Base-by-base conservation (phyloP, 2,329 filamentous ascomycete species). In the Plectosphaerella cucumerina region DNA sequence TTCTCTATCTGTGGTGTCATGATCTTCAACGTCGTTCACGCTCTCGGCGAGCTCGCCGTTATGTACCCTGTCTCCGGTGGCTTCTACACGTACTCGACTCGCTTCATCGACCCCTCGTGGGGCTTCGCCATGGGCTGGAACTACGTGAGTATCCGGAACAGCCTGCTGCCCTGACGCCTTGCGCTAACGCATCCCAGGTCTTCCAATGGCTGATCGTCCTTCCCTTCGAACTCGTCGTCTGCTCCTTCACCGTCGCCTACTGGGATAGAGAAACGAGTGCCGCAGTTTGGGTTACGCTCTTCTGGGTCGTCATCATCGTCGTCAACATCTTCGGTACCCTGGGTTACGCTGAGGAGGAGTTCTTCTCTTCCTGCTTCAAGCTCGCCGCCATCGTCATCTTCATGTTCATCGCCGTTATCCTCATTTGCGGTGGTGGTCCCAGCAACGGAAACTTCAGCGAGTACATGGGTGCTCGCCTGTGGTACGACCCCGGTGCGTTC, bases 51-150 rank as follows among this genome's bases (percentile, higher is more conserved):
- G 62, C 66, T 85, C 48, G 79, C 81, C 51, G 76, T 84, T 60
- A 75, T 84, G 71, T 85, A 78, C 55, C 81, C 81, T 15, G 75
- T 84, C 60, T 82, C 80, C 59, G 81, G 81, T 64, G 80, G 79
- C 56, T 85, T 85, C 72, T 84, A 82, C 60, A 80, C 78, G 22
- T 84, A 82, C 67, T 79, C 77, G 23, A 72, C 73, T 50, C 80
- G 81, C 48, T 85, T 85, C 60, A 77, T 85, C 55, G 81, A 82
- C 61, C 81, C 81, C 22, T 78, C 81, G 1, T 84, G 80, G 72
- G 76, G 76, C 53, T 80, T 79, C 47, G 76, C 76, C 54, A 76
- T 79, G 69, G 76, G 76, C 49, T 75, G 71, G 72, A 76, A 77
- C 58, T 73, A 73, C 50, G 66, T 37, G 48, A 4, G 51, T 53